These are phyloP conservation scores for Penicillium rolfsii DNA, from an alignment of 2,329 filamentous ascomycete species.

Conservation along the genomic window DNA sequence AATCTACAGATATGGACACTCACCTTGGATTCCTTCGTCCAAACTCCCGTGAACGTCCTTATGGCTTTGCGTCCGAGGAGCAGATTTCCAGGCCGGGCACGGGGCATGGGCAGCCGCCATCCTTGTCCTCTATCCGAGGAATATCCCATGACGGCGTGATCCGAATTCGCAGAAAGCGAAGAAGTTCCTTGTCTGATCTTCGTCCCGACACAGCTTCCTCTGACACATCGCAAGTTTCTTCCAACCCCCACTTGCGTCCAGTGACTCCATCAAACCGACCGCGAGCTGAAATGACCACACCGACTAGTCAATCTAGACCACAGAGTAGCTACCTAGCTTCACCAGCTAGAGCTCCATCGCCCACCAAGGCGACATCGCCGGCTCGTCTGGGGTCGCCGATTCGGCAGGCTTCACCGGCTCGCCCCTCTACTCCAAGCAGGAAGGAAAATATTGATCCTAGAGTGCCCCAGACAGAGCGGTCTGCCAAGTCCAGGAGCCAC, in stretches of 20 bases:
- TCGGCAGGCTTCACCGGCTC: constrained; percentile 36
- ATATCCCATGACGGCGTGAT: constrained; percentile 49
- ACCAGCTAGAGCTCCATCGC: constrained; percentile 37
- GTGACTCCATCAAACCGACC: constrained; percentile 38
- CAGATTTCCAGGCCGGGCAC: constrained; percentile 49
- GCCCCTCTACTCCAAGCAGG: constrained; percentile 40
- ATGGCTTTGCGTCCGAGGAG: constrained; percentile 54
- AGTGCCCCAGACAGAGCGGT: constrained; percentile 37
- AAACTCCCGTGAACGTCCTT: constrained; percentile 59
- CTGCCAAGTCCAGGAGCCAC: constrained; percentile 38
- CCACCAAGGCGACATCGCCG: constrained; percentile 37
- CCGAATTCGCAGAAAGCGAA: constrained; percentile 71
- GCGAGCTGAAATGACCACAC: constrained; percentile 35
- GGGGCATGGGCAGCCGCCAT: constrained; percentile 51
- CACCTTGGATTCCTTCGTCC: constrained; percentile 55
- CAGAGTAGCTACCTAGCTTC: constrained; percentile 36
- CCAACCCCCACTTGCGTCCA: constrained; percentile 43
- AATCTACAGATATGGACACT: constrained; percentile 73
- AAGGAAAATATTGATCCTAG: constrained; percentile 48
- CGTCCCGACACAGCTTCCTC: constrained; percentile 66
- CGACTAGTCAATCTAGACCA: constrained; percentile 35
- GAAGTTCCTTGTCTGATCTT: constrained; percentile 89
- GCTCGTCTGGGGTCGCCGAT: constrained; percentile 37
- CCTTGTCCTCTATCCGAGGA: constrained; percentile 57
- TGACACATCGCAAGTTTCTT: constrained; percentile 50